Base-by-base conservation (phyloP, 2,329 filamentous ascomycete genomes). In the Pseudohalonectria lignicola region DNA sequence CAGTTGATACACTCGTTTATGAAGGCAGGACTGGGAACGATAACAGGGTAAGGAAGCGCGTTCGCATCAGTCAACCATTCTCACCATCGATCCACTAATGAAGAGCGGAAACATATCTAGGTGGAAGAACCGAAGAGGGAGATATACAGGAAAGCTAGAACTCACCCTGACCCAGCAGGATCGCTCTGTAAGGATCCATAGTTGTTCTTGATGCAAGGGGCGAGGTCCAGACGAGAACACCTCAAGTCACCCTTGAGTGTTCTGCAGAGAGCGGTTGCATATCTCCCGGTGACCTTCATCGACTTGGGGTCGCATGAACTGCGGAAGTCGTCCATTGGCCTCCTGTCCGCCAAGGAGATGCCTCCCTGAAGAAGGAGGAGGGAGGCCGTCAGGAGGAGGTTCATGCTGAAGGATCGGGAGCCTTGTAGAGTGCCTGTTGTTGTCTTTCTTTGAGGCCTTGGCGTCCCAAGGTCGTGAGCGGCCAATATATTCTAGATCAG, bases 251-350 rank as follows among this genome's bases (percentile, higher is more conserved):
- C 31, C 31, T 7, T 21, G 31, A 34, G 17, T 10, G 31, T 34
- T 8, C 31, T 34, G 31, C 31, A 34, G 19, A 34, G 7, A 10
- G 31, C 31, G 4, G 31, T 34, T 19, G 31, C 31, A 19, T 34
- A 23, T 34, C 19, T 17, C 11, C 31, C 31, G 17, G 12, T 8
- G 17, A 34, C 31, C 19, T 21, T 34, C 16, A 34, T 23, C 17
- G 31, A 13, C n/a, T 12, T 34, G 17, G 31, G 31, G 31, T 34
- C 12, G 31, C 31, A 34, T 13, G 18, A 13, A 13, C 31, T 34
- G 19, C 31, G 10, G 31, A 34, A 34, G 31, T 34, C 18, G 31
- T 34, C 31, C 31, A 34, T 34, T n/a, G 31, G 31, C 8, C 31
- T 17, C 16, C 21, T 13, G 19, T n/a, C 8, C 12, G 18, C 5